Evolutionary conservation across 257 asterid species (phyloP), one percentile per base, ranked within the genome.

Genomic region (Orobanche coerulescens): DNA sequence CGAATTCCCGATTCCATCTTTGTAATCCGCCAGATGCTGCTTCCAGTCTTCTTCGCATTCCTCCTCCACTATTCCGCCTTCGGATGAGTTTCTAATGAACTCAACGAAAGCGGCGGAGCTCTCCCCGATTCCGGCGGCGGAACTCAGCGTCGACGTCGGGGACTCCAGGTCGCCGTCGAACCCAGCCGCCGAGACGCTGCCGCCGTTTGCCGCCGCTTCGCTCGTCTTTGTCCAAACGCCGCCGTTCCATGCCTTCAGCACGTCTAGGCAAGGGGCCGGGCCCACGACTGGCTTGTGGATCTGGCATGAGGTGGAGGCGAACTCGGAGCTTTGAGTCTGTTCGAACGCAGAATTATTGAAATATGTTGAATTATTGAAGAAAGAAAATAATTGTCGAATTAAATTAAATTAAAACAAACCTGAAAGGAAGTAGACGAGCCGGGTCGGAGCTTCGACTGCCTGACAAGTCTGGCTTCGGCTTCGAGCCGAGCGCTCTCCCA

Each of bases 401-500:
- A n/a, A n/a, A n/a, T n/a, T n/a, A n/a, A n/a, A n/a, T n/a, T n/a
- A n/a, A n/a, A n/a, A n/a, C 7, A 24, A 1, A 31, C 30, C 56
- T 61, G 70, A 26, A 25, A 44, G 43, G 72, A 62, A 4, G 48
- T 73, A 36, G 76, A 64, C 19, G 76, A 31, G 66, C 20, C 66
- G 19, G 84, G 77, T 18, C 84, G 82, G 10, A 88, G 81, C 58
- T 85, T 88, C 15, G 96, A 88, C 25, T 85, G 96, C 6, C 88
- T 23, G 54, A 69, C 96, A 36, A 90, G 60, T 55, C 97, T 58
- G 10, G 96, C 90, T 75, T 90, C 97, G 6, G 97, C 97, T 76
- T 90, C 95, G 6, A 90, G 87, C 0, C 97, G 78, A n/a, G 97
- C 97, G 24, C 95, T 90, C 68, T 90, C 97, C 97, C 97, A 90